phyloP scores from a whole-genome alignment of 225 moss, liverwort and hornwort genomes.

The Sphagnum contortum region DNA sequence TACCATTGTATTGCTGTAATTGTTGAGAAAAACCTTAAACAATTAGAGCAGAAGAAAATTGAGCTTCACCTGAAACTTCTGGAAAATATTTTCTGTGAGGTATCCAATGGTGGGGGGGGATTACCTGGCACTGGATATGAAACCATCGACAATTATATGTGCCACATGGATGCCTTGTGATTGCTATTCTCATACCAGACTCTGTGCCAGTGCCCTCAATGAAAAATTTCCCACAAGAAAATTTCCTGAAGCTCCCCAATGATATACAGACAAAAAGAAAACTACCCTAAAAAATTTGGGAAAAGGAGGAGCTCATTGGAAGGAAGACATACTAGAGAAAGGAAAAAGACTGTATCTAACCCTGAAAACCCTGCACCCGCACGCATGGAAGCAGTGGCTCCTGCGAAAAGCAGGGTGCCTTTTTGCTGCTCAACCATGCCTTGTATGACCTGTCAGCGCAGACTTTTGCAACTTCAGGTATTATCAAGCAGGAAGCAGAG shows the following conservation, averaged over 20 bases:
- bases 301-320: no score
- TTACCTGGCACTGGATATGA: constrained; percentile 26
- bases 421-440: constrained; percentile 55
- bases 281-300: no score
- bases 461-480: no score
- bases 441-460: constrained; percentile 24
- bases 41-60: no score
- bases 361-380: constrained; percentile 68
- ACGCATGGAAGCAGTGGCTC: constrained; percentile 46
- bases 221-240: constrained; percentile 80
- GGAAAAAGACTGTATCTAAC: constrained; percentile 26
- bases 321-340: no score
- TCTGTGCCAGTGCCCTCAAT: constrained; percentile 56
- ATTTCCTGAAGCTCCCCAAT: not conserved
- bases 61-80: no score
- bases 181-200: constrained; percentile 59
- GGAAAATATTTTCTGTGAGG: no score
- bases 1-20: no score
- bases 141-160: constrained; percentile 60
- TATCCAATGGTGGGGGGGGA: no score
- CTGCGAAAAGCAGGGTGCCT: constrained; percentile 57
- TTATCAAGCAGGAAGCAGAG: no score
- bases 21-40: no score
- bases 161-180: constrained; percentile 69
- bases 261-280: no score